phyloP scores from a whole-genome alignment of 78 protist genomes.

The Speleostelium caveatum region DNA sequence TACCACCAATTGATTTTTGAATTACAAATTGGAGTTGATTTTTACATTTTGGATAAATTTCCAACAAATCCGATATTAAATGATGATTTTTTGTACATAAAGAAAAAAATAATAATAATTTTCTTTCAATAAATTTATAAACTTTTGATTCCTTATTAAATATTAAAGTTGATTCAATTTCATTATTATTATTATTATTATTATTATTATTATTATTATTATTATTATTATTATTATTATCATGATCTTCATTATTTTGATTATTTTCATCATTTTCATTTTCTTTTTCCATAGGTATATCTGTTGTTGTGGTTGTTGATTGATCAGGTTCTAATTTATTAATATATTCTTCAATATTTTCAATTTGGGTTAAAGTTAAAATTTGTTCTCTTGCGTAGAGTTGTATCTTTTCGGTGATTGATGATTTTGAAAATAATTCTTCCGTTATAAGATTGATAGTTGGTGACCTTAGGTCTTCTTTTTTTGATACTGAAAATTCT shows the following conservation, averaged over 20 bases:
- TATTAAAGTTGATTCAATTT: too few relatives aligned
- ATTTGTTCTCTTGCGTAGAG: conserved; percentile 42
- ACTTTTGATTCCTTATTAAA: neutral
- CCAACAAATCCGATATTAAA: conserved; percentile 4
- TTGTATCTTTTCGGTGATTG: conserved; percentile 1
- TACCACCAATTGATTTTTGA: neutral
- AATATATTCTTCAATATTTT: neutral
- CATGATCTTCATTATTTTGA: neutral
- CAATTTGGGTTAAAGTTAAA: neutral
- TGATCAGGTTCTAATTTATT: neutral
- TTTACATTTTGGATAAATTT: conserved; percentile 19
- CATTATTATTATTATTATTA: neutral
- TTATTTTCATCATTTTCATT: neutral
- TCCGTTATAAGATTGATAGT: conserved; percentile 19
- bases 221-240: neutral
- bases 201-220: neutral
- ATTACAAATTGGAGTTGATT: conserved; percentile 2
- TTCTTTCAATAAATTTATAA: conserved; percentile 27
- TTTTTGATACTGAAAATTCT: neutral
- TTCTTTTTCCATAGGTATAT: neutral
- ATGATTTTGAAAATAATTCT: neutral
- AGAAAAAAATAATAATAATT: conserved; percentile 30
- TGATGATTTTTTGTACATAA: conserved; percentile 37
- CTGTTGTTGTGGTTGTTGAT: neutral
- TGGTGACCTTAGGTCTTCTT: conserved; percentile 19